Conservation (phyloP, 1,284 basidiomycete species). For the Tausonia pullulans region DNA sequence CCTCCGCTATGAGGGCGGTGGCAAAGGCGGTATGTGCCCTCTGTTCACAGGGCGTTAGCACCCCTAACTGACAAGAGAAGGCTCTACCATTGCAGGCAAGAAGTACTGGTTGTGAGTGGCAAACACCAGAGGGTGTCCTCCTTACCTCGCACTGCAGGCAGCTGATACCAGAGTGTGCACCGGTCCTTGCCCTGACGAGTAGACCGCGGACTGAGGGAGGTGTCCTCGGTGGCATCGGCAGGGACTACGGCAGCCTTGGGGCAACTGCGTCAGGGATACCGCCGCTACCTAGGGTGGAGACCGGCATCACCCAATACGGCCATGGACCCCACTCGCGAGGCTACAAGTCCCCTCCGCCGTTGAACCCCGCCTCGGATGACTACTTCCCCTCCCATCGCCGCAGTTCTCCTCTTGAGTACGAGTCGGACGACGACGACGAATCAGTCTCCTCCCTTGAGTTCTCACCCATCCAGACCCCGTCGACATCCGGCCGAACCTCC, state of each 20-base stretch:
- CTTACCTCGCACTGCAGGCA: too few species aligned
- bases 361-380: not conserved
- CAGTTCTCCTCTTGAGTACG: not conserved
- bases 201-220: not conserved
- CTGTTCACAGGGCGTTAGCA: too few species aligned
- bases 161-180: too few species aligned
- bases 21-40: constrained; percentile 39
- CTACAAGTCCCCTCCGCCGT: constrained; percentile 4
- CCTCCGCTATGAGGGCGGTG: constrained; percentile 77
- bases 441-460: constrained; percentile 13
- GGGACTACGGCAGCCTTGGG: constrained; percentile 1
- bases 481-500: not conserved
- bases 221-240: not conserved
- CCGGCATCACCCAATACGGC: constrained; percentile 4
- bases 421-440: not conserved
- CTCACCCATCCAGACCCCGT: not conserved
- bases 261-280: too few species aligned
- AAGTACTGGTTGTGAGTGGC: constrained; percentile 65
- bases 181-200: too few species aligned
- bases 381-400: not conserved
- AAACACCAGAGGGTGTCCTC: too few species aligned
- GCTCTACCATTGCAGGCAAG: constrained; percentile 17
- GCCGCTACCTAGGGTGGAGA: too few species aligned
- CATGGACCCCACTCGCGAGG: constrained; percentile 11
- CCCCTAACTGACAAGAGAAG: too few species aligned